These are phyloP conservation scores for Candida ovalis DNA, from an alignment of 805 yeast species.

Conservation along the genomic window DNA sequence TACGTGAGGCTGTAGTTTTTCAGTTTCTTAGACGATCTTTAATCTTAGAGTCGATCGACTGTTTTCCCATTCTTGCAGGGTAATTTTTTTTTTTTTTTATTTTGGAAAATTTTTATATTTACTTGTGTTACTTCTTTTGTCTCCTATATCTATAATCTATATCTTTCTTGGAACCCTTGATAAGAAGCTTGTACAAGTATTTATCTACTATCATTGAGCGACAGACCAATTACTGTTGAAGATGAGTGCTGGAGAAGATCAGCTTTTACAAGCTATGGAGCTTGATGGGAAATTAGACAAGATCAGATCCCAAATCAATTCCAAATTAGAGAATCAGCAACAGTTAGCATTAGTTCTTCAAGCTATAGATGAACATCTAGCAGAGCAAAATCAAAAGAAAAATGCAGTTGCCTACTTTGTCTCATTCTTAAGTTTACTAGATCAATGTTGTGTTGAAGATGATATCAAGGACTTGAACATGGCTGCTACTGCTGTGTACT, in stretches of 20 bases:
- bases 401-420: slow-evolving; percentile 82
- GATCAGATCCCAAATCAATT: slow-evolving; percentile 66
- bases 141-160: too few species aligned
- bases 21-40: too few species aligned
- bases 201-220: background rate
- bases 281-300: slow-evolving; percentile 61
- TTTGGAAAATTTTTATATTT: slow-evolving; percentile 2
- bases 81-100: slow-evolving; percentile 4
- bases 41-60: background rate
- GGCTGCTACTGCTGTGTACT: slow-evolving; percentile 74
- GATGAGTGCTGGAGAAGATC: slow-evolving; percentile 4
- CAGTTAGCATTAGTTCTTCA: slow-evolving; percentile 77
- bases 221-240: background rate
- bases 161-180: too few species aligned
- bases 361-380: slow-evolving; percentile 87
- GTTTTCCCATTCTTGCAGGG: slow-evolving; percentile 1
- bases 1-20: too few species aligned
- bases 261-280: slow-evolving; percentile 34
- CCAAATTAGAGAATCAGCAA: slow-evolving; percentile 85
- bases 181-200: too few species aligned
- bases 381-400: slow-evolving; percentile 55
- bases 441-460: slow-evolving; percentile 60
- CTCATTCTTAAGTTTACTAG: slow-evolving; percentile 76
- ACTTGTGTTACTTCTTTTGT: background rate
- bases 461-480: slow-evolving; percentile 54